Conservation (phyloP, 306 rosid genomes). For the Cyclanthera cordifolia region DNA sequence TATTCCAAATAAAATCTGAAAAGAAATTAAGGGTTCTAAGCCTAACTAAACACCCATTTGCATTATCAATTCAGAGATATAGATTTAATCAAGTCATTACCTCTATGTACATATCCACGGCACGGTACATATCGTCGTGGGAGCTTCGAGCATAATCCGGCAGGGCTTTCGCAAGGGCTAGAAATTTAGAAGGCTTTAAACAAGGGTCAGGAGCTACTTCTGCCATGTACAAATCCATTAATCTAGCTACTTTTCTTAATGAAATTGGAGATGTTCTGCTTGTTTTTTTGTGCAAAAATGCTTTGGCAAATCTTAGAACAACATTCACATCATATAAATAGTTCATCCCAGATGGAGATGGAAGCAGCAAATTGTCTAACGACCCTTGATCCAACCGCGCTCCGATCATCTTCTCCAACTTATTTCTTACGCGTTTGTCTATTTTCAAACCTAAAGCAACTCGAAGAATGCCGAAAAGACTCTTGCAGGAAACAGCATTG, state of each 20-base stretch:
- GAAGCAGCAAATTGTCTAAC: constrained; percentile 79
- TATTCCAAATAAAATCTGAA: neutral
- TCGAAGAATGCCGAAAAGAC: constrained; percentile 57
- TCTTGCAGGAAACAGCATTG: constrained; percentile 48
- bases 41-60: neutral
- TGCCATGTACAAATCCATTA: constrained; percentile 72
- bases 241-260: constrained; percentile 49
- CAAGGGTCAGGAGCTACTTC: constrained; percentile 95
- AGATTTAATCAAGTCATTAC: constrained; percentile 24
- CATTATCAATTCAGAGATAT: neutral
- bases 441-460: constrained; percentile 43
- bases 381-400: constrained; percentile 64
- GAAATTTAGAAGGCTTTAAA: constrained; percentile 61
- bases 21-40: neutral
- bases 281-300: constrained; percentile 31
- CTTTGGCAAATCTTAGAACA: constrained; percentile 63
- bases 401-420: constrained; percentile 82
- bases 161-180: constrained; percentile 48
- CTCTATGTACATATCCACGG: constrained; percentile 77
- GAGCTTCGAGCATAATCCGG: constrained; percentile 80
- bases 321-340: constrained; percentile 74
- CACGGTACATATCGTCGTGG: constrained; percentile 66
- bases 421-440: constrained; percentile 45
- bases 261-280: constrained; percentile 20
- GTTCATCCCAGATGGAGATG: constrained; percentile 56